phyloP scores from a whole-genome alignment of 768 basidiomycete species.

The Kwoniella europaea region DNA sequence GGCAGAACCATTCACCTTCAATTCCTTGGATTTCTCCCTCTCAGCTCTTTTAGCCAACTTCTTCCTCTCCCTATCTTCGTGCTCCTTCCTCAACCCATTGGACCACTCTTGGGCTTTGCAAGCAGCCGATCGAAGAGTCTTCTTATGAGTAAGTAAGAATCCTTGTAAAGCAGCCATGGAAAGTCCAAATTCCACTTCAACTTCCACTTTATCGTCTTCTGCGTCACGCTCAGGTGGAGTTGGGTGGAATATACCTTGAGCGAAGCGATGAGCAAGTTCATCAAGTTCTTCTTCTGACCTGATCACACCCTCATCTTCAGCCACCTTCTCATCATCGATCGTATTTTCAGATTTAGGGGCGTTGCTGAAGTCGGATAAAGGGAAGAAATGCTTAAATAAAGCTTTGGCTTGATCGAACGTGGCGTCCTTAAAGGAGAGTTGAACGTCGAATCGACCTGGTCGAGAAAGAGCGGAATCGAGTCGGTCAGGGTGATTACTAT shows the following conservation, averaged over 20 bases:
- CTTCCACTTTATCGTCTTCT: not conserved
- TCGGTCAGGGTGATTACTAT: slow-evolving; percentile 86
- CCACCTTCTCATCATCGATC: not conserved
- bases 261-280: slow-evolving; percentile 19
- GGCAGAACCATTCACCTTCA: not conserved
- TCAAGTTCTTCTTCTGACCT: slow-evolving; percentile 18
- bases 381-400: slow-evolving; percentile 56
- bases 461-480: slow-evolving; percentile 87
- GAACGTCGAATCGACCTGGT: slow-evolving; percentile 83
- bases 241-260: slow-evolving; percentile 6
- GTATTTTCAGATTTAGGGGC: not conserved
- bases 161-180: slow-evolving; percentile 84
- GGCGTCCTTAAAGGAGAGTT: slow-evolving; percentile 82
- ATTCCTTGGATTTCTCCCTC: not conserved
- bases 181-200: slow-evolving; percentile 1
- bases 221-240: not conserved
- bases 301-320: slow-evolving; percentile 13
- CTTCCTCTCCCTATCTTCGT: slow-evolving; percentile 7
- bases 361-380: slow-evolving; percentile 26
- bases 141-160: slow-evolving; percentile 75
- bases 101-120: slow-evolving; percentile 76
- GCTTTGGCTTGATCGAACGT: slow-evolving; percentile 65
- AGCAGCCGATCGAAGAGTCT: slow-evolving; percentile 67
- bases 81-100: not conserved
- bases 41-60: slow-evolving; percentile 4